A percentile compares a stretch with the other conserved stretches of the same genome.
These are phyloP conservation scores for Phytophthora boehmeriae DNA, from an alignment of 352 stramenopile species.

Conservation along the genomic window DNA sequence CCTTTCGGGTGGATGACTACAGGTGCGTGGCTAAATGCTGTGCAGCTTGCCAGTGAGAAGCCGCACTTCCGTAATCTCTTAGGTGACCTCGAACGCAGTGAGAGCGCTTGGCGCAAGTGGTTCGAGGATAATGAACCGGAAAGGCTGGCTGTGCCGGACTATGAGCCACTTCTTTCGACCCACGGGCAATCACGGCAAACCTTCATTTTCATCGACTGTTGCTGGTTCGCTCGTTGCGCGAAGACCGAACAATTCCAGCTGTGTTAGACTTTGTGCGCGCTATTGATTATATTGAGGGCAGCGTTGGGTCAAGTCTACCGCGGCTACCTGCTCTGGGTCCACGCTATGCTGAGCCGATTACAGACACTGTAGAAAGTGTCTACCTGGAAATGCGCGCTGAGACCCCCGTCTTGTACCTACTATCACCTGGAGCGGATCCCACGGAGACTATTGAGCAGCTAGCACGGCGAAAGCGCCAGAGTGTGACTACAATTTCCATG, in stretches of 20 bases:
- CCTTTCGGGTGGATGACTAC: constrained; percentile 74
- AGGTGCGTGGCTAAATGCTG: constrained; percentile 68
- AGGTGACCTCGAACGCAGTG: constrained; percentile 70
- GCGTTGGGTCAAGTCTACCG: constrained; percentile 29
- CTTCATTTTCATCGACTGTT: constrained; percentile 76
- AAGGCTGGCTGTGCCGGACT: constrained; percentile 61
- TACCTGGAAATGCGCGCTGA: constrained; percentile 70
- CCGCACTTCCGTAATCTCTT: constrained; percentile 66
- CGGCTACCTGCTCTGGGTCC: constrained; percentile 63
- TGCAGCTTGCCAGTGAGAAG: constrained; percentile 75
- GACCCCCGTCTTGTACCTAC: constrained; percentile 71
- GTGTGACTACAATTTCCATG: constrained; percentile 76
- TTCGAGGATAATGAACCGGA: constrained; percentile 86
- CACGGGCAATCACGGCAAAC: constrained; percentile 62
- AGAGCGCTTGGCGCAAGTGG: constrained; percentile 75
- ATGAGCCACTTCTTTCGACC: constrained; percentile 73
- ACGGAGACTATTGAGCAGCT: constrained; percentile 79
- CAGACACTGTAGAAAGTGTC: constrained; percentile 75
- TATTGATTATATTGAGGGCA: constrained; percentile 64
- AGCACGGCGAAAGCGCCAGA: constrained; percentile 71
- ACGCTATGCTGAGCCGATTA: constrained; percentile 66
- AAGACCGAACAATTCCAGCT: constrained; percentile 79
- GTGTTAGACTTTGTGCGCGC: constrained; percentile 69
- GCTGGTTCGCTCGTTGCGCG: constrained; percentile 65
- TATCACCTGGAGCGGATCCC: constrained; percentile 73